Conservation (phyloP, 768 basidiomycete genomes). For the Suillus variegatus region DNA sequence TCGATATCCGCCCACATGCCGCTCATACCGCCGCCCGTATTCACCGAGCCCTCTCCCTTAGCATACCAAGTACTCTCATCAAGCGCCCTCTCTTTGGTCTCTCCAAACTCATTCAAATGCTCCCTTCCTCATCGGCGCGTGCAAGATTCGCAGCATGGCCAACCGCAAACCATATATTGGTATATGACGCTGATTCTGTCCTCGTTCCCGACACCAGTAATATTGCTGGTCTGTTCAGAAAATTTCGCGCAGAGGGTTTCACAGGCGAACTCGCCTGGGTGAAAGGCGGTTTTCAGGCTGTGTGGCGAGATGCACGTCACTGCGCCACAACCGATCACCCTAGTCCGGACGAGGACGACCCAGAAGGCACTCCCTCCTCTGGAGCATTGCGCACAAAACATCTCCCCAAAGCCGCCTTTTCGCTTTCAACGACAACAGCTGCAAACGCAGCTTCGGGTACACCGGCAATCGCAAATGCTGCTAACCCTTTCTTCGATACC, state of each 20-base stretch:
- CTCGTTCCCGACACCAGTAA: slow-evolving; percentile 64
- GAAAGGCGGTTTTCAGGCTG: slow-evolving; percentile 77
- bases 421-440: slow-evolving; percentile 44
- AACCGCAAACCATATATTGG: slow-evolving; percentile 63
- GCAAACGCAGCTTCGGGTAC: slow-evolving; percentile 22
- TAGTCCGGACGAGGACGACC: slow-evolving; percentile 51
- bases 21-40: slow-evolving; percentile 69
- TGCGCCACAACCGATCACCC: slow-evolving; percentile 54
- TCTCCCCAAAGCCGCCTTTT: slow-evolving; percentile 68
- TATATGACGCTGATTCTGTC: slow-evolving; percentile 82
- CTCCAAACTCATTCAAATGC: slow-evolving; percentile 74
- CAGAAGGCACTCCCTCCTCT: slow-evolving; percentile 33
- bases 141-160: slow-evolving; percentile 62
- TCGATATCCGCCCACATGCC: slow-evolving; percentile 89
- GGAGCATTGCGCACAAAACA: slow-evolving; percentile 52
- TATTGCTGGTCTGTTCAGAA: slow-evolving; percentile 71
- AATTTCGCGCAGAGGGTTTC: slow-evolving; percentile 66
- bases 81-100: slow-evolving; percentile 88
- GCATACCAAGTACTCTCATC: slow-evolving; percentile 92
- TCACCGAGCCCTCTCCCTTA: slow-evolving; percentile 74
- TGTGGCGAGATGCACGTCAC: slow-evolving; percentile 54
- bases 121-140: slow-evolving; percentile 62
- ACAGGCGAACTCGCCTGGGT: slow-evolving; percentile 73
- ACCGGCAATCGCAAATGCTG: slow-evolving; percentile 30
- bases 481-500: slow-evolving; percentile 94